These are phyloP conservation scores for Gracilaria domingensis DNA, from an alignment of 23 red algal species.

Conservation along the genomic window DNA sequence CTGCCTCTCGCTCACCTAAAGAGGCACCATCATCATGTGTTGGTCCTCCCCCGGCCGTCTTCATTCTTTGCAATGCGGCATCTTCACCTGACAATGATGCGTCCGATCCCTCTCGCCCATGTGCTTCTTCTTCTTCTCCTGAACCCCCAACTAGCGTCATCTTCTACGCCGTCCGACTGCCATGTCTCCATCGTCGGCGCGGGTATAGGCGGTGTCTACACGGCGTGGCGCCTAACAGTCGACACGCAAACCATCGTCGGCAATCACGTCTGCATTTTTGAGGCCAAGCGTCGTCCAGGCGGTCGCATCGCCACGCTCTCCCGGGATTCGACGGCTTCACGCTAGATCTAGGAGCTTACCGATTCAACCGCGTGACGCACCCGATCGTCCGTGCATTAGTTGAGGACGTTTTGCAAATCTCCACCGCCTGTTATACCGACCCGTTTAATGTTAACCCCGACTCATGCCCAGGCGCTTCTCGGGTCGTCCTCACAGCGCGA, in stretches of 20 bases:
- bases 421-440: not conserved
- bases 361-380: conserved; percentile 1
- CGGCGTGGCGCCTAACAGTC: conserved; percentile 45
- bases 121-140: too few species aligned
- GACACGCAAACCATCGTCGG: conserved; percentile 18
- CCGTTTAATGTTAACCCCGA: conserved; percentile 12
- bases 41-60: too few species aligned
- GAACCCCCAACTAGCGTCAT: too few species aligned
- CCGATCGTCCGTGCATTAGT: not conserved
- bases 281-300: conserved; percentile 8
- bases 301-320: too few species aligned
- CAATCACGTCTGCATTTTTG: conserved; percentile 53
- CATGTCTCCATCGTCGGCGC: conserved; percentile 44
- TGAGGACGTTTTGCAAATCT: conserved; percentile 21
- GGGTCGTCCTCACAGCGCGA: not conserved
- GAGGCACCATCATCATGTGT: too few species aligned
- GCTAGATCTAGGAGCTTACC: too few species aligned
- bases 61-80: too few species aligned
- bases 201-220: conserved; percentile 55
- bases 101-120: too few species aligned
- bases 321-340: too few species aligned
- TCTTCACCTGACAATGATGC: too few species aligned
- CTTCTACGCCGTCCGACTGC: conserved; percentile 26
- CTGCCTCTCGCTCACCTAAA: too few species aligned
- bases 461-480: not conserved